These are phyloP conservation scores for Cryptosporidium sp. DNA, from an alignment of 169 alveolate species.

Conservation along the genomic window DNA sequence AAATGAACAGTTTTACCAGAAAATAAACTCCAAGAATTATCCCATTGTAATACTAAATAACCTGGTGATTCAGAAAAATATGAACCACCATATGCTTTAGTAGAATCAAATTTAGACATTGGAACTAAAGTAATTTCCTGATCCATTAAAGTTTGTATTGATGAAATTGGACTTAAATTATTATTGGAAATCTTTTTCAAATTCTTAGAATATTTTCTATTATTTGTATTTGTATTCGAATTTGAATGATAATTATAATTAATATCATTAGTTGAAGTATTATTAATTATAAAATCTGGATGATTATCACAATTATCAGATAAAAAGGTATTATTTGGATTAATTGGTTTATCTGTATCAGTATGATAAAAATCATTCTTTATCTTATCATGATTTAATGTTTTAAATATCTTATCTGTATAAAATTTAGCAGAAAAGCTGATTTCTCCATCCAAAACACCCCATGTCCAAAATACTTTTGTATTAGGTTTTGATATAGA, in stretches of 20 bases:
- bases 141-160: conserved; percentile 15
- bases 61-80: conserved; percentile 58
- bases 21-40: conserved; percentile 73
- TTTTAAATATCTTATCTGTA: conserved; percentile 8
- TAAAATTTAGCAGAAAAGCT: conserved; percentile 40
- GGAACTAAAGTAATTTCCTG: conserved; percentile 54
- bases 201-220: neutral
- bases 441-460: conserved; percentile 71
- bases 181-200: neutral
- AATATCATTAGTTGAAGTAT: neutral
- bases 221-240: neutral
- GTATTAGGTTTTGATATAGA: conserved; percentile 55
- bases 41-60: conserved; percentile 67
- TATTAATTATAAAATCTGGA: neutral
- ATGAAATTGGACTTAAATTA: conserved; percentile 8
- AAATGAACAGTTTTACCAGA: conserved; percentile 74
- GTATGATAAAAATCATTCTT: neutral
- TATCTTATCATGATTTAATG: neutral
- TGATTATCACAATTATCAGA: neutral
- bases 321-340: neutral
- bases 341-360: neutral
- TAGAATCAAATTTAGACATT: conserved; percentile 49
- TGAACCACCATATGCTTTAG: conserved; percentile 74
- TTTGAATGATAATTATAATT: neutral
- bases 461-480: conserved; percentile 72